Evolutionary conservation across 1,284 basidiomycete genomes (phyloP).

Genomic region (Psilocybe mexicana): DNA sequence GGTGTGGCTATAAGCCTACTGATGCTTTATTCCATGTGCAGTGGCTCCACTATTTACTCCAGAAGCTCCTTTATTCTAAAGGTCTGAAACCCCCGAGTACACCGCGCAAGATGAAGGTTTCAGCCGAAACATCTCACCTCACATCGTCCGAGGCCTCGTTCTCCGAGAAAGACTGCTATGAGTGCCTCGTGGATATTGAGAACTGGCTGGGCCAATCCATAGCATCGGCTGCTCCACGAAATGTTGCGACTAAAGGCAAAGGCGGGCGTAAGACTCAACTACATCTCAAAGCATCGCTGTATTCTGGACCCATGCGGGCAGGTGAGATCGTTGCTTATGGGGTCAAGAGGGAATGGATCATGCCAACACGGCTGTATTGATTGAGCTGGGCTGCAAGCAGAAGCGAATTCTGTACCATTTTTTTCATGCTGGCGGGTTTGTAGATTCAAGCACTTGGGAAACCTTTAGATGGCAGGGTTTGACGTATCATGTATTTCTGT

Average conservation of each 20-base stretch:
- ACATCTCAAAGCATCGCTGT: slow-evolving; percentile 13
- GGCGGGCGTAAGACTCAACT: slow-evolving; percentile 43
- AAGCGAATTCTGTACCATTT: no score
- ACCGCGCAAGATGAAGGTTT: slow-evolving; percentile 33
- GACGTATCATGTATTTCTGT: neutral
- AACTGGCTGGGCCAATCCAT: slow-evolving; percentile 46
- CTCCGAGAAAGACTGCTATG: slow-evolving; percentile 60
- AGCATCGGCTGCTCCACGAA: slow-evolving; percentile 29
- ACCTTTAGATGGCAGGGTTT: neutral
- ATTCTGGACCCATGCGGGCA: slow-evolving; percentile 44
- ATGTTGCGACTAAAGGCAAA: slow-evolving; percentile 34
- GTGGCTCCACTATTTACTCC: slow-evolving; percentile 83
- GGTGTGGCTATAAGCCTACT: neutral
- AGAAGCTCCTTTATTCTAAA: slow-evolving; percentile 73
- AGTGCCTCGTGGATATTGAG: slow-evolving; percentile 60
- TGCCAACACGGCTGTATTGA: slow-evolving; percentile 24
- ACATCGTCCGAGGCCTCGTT: slow-evolving; percentile 32
- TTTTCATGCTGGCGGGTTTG: no score
- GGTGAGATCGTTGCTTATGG: slow-evolving; percentile 55
- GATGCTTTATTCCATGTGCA: slow-evolving; percentile 27
- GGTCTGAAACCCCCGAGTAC: slow-evolving; percentile 54
- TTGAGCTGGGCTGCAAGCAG: neutral
- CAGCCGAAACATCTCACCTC: slow-evolving; percentile 15
- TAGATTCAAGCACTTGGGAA: no score
- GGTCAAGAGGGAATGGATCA: slow-evolving; percentile 54